Percentiles rank a stretch among this genome's conserved stretches.
These are phyloP conservation scores for Debaryomyces maramus DNA, from an alignment of 805 yeast genomes.

Conservation along the genomic window DNA sequence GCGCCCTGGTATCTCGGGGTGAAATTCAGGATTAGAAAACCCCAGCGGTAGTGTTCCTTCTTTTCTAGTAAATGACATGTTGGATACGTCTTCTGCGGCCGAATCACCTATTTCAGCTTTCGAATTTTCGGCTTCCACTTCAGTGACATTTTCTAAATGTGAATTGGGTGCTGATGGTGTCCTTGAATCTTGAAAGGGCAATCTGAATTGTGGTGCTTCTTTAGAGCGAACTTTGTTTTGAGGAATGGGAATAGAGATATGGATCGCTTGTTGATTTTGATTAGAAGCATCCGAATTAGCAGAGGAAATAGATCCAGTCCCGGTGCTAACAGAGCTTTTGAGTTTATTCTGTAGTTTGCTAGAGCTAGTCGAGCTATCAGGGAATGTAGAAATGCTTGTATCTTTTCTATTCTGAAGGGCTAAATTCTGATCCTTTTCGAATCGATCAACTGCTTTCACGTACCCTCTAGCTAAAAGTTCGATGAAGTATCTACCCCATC, in stretches of 20 bases:
- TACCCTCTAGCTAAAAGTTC: slow-evolving; percentile 62
- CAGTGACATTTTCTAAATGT: neutral
- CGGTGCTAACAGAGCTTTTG: slow-evolving; percentile 11
- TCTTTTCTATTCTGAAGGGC: neutral
- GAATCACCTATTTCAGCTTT: neutral
- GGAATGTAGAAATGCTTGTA: neutral
- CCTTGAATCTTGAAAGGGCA: slow-evolving; percentile 70
- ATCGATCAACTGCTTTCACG: slow-evolving; percentile 52
- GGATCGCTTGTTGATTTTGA: slow-evolving; percentile 10
- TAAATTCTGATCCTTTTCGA: slow-evolving; percentile 27
- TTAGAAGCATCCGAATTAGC: slow-evolving; percentile 8
- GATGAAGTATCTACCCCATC: slow-evolving; percentile 79
- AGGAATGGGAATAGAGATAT: slow-evolving; percentile 23
- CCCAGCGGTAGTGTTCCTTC: slow-evolving; percentile 2
- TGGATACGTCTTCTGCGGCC: neutral
- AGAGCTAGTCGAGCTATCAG: neutral
- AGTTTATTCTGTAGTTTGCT: slow-evolving; percentile 5
- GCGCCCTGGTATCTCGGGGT: slow-evolving; percentile 12
- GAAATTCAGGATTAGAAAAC: slow-evolving; percentile 27
- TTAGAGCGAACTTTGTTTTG: slow-evolving; percentile 20
- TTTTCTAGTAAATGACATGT: neutral
- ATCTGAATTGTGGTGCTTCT: slow-evolving; percentile 58
- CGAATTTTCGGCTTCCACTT: neutral
- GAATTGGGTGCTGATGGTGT: slow-evolving; percentile 5
- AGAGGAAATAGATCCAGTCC: slow-evolving; percentile 11